Base-by-base conservation (phyloP, 306 rosid species). In the Vigna reflexopilosa region DNA sequence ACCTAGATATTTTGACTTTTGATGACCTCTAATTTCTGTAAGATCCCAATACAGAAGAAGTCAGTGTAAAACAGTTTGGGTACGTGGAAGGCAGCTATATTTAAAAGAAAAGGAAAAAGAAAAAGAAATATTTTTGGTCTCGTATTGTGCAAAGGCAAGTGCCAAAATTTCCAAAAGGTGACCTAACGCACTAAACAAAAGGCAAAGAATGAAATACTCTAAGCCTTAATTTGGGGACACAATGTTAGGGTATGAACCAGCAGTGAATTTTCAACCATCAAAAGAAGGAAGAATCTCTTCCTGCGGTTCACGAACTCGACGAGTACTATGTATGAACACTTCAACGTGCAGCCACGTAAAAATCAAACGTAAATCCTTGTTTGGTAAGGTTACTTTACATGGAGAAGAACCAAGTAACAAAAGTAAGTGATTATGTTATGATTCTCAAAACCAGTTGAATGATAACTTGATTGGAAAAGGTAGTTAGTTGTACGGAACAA, bases 151-250 rank as follows among this genome's bases (percentile, higher is more conserved):
- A 73, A 77, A 87, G 45, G 61, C 2, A n/a, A 44, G 76, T 30
- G 85, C 71, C 59, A 34, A 50, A 86, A 65, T 34, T 81, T 81
- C 77, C 52, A 59, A 86, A 87, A 78, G 57, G 64, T 49, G 51
- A 79, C 87, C 75, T 42, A 75, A 86, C 90, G 49, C 86, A 84
- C 89, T 85, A 12, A 36, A 48, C 70, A 59, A 88, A 76, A 67
- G 45, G 50, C 19, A 67, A 68, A 22, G 19, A 47, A 19, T n/a
- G 16, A 38, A 47, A 65, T 48, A 48, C 49, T 45, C 12, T 4
- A 67, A 42, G 74, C 19, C 83, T 67, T 15, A 45, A 38, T 77
- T 75, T 67, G 34, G 79, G 87, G 76, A 55, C 83, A 73, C 67
- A 50, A 8, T 79, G 90, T 84, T 48, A 66, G 36, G 79, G 77